Base-by-base conservation (phyloP, 1,139 yeast species). In the Pichia norvegensis region DNA sequence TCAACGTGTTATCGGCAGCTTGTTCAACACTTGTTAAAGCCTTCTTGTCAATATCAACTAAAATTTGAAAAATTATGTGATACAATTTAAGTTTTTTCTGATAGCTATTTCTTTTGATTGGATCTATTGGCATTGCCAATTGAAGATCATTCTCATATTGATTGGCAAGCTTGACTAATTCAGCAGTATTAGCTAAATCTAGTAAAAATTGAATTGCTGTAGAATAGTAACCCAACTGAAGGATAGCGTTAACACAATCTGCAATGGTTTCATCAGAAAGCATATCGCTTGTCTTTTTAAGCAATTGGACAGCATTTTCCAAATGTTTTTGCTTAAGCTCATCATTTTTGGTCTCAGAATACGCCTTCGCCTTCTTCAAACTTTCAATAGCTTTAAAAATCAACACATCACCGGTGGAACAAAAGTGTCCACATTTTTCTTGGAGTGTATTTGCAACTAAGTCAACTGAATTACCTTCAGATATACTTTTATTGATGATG, bases 371-470 rank as follows among this genome's bases (percentile, higher is more conserved):
- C 58, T 83, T 79, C 48, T 94, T 85, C 57, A 94, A 70, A 60
- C 85, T 87, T 62, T 94, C 98, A 56, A 88, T 79, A 0, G 97
- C 98, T 65, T 92, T 85, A 70, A 90, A 94, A 22, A 94, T 85
- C 50, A 88, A 74, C 29, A 92, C 97, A 65, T 94, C 98, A 56
- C 85, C 87, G 11, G 95, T 79, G 0, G 97, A 87, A 60, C 97
- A 94, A 65, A 88, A 94, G 2, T 95, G 82, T 1, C 95, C 95
- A 69, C 98, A 94, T 53, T 95, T 81, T 45, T 86, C 94, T 64
- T 92, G 96, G 45, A 94, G 70, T 1, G 94, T 81, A 29, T 82
- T 79, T 1, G 97, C 95, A 47, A 92, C 87, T 45, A 83, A 73
- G 60, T 92, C 98, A 44, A 94, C 92, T 0, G 95, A 84, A 2